Percentiles rank a stretch among this genome's conserved stretches.
phyloP scores from a whole-genome alignment of 2,329 filamentous ascomycete genomes.

The Lachnellula occidentalis region DNA sequence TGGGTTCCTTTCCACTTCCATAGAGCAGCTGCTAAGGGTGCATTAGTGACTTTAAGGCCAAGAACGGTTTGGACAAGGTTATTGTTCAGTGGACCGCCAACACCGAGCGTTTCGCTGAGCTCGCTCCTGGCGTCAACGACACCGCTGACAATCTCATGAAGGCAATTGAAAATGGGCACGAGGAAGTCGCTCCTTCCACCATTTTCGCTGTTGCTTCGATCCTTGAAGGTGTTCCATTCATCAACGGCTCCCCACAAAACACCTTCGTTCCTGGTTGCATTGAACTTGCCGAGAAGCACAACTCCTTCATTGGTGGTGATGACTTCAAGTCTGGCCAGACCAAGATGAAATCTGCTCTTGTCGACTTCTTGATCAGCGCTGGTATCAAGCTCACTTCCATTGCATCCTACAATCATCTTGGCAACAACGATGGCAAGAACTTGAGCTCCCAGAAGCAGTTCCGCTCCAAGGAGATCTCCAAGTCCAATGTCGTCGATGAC shows the following conservation, averaged over 20 bases:
- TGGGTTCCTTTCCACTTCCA: neutral
- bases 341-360: conserved; percentile 99
- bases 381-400: conserved; percentile 99
- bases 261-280: conserved; percentile 94
- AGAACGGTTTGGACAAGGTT: conserved; percentile 84
- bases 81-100: conserved; percentile 99
- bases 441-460: conserved; percentile 96
- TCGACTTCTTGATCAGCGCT: conserved; percentile 97
- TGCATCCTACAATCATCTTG: conserved; percentile 97
- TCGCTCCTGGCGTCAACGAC: conserved; percentile 87
- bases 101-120: conserved; percentile 91
- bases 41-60: conserved; percentile 75
- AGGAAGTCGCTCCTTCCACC: conserved; percentile 90
- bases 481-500: conserved; percentile 98
- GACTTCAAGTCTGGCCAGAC: conserved; percentile 99
- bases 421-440: conserved; percentile 99
- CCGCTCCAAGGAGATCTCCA: conserved; percentile 99
- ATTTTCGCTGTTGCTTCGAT: conserved; percentile 94
- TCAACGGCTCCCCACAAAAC: conserved; percentile 99
- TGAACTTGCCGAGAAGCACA: conserved; percentile 79
- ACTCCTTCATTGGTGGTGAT: conserved; percentile 90
- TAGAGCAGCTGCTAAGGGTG: conserved; percentile 8
- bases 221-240: conserved; percentile 84
- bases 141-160: conserved; percentile 90
- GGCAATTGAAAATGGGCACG: conserved; percentile 79